Conservation (phyloP, 2,329 filamentous ascomycete species). For the Beauveria scarabaeidicola region DNA sequence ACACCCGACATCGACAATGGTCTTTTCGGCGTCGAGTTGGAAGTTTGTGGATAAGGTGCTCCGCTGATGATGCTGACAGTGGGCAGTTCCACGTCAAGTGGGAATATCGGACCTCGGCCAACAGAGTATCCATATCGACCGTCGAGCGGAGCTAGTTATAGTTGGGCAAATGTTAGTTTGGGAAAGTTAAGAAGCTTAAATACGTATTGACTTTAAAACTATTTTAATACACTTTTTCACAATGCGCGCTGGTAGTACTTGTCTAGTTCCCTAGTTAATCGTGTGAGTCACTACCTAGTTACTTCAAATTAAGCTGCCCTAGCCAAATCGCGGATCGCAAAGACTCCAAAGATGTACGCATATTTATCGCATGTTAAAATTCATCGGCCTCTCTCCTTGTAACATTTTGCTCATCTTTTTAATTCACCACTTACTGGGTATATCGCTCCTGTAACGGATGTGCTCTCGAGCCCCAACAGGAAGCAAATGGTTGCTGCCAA, state of each 20-base stretch:
- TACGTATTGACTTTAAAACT: no score
- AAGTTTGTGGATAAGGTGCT: background rate
- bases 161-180: background rate
- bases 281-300: background rate
- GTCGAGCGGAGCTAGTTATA: background rate
- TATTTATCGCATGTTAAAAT: background rate
- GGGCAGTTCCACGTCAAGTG: conserved; percentile 7
- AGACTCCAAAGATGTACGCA: background rate
- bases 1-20: conserved; percentile 13
- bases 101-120: background rate
- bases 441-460: conserved; percentile 28
- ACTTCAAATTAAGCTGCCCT: background rate
- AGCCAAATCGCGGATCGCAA: background rate
- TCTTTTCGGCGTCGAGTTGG: background rate
- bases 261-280: no score
- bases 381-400: background rate
- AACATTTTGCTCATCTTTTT: conserved; percentile 9
- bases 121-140: background rate
- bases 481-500: conserved; percentile 27
- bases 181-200: no score
- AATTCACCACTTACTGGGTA: conserved; percentile 40
- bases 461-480: conserved; percentile 27
- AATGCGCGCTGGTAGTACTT: no score
- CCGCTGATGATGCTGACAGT: background rate
- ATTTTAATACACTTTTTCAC: no score